phyloP scores from a whole-genome alignment of 331 rosid genomes.

The Acacia concinna region DNA sequence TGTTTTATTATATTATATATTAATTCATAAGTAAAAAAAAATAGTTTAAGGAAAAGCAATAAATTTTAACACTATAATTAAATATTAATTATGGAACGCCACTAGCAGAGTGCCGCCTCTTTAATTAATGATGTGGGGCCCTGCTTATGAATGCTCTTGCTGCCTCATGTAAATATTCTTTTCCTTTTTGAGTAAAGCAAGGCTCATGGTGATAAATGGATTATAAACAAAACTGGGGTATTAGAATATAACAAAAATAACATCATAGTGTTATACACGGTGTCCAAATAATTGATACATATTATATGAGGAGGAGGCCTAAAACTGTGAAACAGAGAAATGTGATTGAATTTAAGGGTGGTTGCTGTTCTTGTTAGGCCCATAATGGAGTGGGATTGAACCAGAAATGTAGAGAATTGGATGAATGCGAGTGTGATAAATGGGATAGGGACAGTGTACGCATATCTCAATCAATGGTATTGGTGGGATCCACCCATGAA shows the following conservation, averaged over 20 bases:
- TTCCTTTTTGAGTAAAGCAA: too few species aligned
- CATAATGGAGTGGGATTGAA: not conserved
- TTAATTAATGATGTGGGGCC: not conserved
- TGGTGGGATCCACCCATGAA: not conserved
- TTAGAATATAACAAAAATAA: too few species aligned
- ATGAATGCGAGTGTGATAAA: not conserved
- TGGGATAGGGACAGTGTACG: not conserved
- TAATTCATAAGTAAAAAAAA: too few species aligned
- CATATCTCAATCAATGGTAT: not conserved
- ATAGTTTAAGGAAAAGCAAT: too few species aligned
- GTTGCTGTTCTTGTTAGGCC: too few species aligned
- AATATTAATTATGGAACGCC: conserved; percentile 25
- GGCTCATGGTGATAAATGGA: too few species aligned
- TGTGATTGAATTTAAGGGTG: too few species aligned
- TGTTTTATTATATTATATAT: too few species aligned
- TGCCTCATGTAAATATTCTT: not conserved
- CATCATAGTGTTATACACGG: too few species aligned
- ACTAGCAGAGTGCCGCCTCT: not conserved
- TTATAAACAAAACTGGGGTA: too few species aligned
- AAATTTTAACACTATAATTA: too few species aligned
- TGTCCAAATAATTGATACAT: not conserved
- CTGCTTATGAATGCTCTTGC: not conserved
- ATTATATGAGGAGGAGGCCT: not conserved
- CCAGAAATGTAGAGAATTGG: not conserved
- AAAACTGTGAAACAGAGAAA: not conserved